These are phyloP conservation scores for Wallemia ichthyophaga DNA, from an alignment of 1,284 basidiomycete species.

Conservation along the genomic window DNA sequence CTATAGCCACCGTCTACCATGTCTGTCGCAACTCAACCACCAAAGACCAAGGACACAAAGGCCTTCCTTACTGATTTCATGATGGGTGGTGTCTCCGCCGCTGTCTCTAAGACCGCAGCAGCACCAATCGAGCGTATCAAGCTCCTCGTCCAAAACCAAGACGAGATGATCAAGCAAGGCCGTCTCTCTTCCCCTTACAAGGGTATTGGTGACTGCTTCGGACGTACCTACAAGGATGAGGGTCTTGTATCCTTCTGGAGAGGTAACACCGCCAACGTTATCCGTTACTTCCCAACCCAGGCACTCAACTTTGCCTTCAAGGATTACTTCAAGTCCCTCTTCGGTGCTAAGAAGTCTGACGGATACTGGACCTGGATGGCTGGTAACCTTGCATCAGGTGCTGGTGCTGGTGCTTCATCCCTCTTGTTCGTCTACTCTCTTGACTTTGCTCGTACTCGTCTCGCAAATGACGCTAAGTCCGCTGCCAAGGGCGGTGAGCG, in stretches of 20 bases:
- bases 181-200: constrained; percentile 76
- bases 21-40: neutral
- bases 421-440: constrained; percentile 29
- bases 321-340: constrained; percentile 19
- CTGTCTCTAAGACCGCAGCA: constrained; percentile 87
- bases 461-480: constrained; percentile 30
- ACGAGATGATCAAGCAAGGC: constrained; percentile 62
- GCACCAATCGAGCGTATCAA: constrained; percentile 97
- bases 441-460: constrained; percentile 26
- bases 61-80: neutral
- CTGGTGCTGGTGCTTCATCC: constrained; percentile 22
- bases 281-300: constrained; percentile 25
- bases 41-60: neutral
- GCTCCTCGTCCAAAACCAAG: constrained; percentile 46
- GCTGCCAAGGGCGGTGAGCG: constrained; percentile 21
- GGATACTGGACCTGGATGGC: constrained; percentile 26
- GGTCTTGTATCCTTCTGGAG: constrained; percentile 66
- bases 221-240: constrained; percentile 65
- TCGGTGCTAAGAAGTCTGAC: constrained; percentile 26
- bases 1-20: too few species aligned
- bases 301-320: constrained; percentile 19
- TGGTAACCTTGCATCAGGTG: constrained; percentile 22
- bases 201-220: constrained; percentile 65
- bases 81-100: constrained; percentile 12
- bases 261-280: constrained; percentile 25